Evolutionary conservation across 2,329 filamentous ascomycete species (phyloP), one percentile per base, ranked within the genome.

Genomic region (Coleophoma cylindrospora): DNA sequence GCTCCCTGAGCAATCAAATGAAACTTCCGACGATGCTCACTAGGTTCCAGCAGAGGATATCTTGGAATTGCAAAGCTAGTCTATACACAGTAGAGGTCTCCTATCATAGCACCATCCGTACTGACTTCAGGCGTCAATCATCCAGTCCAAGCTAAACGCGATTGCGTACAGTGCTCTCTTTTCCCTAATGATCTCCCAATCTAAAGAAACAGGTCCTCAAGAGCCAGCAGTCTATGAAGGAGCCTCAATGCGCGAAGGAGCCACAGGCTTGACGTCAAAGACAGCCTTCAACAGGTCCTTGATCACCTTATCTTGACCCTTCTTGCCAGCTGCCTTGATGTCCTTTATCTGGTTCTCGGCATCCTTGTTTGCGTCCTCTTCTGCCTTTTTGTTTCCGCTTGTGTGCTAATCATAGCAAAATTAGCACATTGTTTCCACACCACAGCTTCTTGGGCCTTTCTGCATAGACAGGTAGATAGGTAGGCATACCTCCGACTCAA

Each of bases 201-300:
- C 38, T 19, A 41, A 37, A 33, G 48, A 41, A 34, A 47, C 7
- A 43, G 21, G 37, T 14, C 36, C 7, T 38, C 36, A 38, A 7
- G 13, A 14, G 15, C 15, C 15, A 38, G 11, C 13, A 19, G n/a
- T 40, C 52, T 61, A 61, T 58, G 66, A 56, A 32, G 64, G 61
- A 32, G 60, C 54, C 51, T 65, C 60, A 47, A 66, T 61, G 49
- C 64, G 62, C 14, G 65, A 57, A 36, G 80, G 81, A 34, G 80
- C 77, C 56, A 87, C 79, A 13, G 91, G 87, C 70, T 90, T 84
- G 56, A 92, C 86, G 56, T 92, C 84, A 59, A 89, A 86, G 36
- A 96, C 89, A n/a, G 89, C 89, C 57, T 81, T 79, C 59, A 97
- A 79, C 58, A 99, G 74, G 65, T 95, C 86, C 59, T 89, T 81